Evolutionary conservation across 768 basidiomycete genomes (phyloP).

Genomic region (Lentinula aciculospora): DNA sequence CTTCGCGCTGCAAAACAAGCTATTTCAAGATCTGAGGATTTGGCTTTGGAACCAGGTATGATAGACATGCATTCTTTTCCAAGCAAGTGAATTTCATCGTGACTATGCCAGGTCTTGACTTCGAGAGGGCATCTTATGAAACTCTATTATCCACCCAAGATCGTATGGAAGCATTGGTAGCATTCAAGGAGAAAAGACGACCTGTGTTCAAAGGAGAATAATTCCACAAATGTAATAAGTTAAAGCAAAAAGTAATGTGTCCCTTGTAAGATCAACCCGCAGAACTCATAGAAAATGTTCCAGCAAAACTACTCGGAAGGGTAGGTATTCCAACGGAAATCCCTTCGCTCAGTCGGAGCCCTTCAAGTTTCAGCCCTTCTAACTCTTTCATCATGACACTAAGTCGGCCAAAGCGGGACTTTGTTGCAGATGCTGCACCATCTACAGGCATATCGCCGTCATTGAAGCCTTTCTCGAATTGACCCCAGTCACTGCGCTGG

Average conservation of each 20-base stretch:
- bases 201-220: slow-evolving; percentile 81
- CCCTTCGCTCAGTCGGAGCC: slow-evolving; percentile 38
- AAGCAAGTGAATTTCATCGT: background rate
- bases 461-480: slow-evolving; percentile 79
- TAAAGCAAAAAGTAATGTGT: slow-evolving; percentile 8
- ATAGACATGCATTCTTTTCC: background rate
- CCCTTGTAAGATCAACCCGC: slow-evolving; percentile 17
- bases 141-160: slow-evolving; percentile 70
- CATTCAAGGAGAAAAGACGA: slow-evolving; percentile 79
- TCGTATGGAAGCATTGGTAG: slow-evolving; percentile 75
- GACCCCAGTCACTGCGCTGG: slow-evolving; percentile 86
- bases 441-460: slow-evolving; percentile 40
- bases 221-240: slow-evolving; percentile 19
- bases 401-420: slow-evolving; percentile 62
- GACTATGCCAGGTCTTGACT: slow-evolving; percentile 67
- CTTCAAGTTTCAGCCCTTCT: slow-evolving; percentile 54
- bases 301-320: slow-evolving; percentile 46
- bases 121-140: slow-evolving; percentile 84
- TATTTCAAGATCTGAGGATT: slow-evolving; percentile 73
- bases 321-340: slow-evolving; percentile 53
- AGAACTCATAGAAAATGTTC: slow-evolving; percentile 45
- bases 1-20: slow-evolving; percentile 85
- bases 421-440: slow-evolving; percentile 31
- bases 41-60: slow-evolving; percentile 71
- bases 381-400: slow-evolving; percentile 88